phyloP scores from a whole-genome alignment of 768 basidiomycete genomes.

The Saitozyma podzolica region DNA sequence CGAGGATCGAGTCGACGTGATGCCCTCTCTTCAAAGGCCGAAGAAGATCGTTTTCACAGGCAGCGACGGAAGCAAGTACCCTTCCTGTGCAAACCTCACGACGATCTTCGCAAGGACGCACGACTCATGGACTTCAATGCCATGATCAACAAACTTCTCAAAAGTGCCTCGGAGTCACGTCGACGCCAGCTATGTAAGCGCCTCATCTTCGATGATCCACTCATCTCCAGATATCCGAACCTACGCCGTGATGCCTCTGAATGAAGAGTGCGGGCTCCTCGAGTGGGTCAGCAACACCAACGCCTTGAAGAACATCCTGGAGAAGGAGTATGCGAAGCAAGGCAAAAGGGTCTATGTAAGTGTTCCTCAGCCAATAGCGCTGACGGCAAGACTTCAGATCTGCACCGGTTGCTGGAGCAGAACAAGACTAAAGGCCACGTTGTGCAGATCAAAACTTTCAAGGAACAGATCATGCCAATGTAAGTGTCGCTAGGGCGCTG shows the following conservation, averaged over 20 bases:
- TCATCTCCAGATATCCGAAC: constrained; percentile 76
- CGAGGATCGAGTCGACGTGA: constrained; percentile 77
- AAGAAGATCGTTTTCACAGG: constrained; percentile 84
- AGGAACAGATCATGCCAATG: constrained; percentile 62
- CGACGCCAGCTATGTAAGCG: constrained; percentile 80
- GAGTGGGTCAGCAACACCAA: constrained; percentile 97
- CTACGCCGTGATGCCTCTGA: constrained; percentile 96
- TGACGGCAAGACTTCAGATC: constrained; percentile 44
- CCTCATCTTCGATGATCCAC: not conserved
- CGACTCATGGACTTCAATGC: constrained; percentile 97
- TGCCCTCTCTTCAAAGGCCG: constrained; percentile 87
- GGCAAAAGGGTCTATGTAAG: constrained; percentile 60
- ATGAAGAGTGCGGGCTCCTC: constrained; percentile 95
- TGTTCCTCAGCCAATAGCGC: not conserved
- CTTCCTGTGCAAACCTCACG: constrained; percentile 95
- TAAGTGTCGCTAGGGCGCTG: constrained; percentile 49
- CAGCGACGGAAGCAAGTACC: constrained; percentile 77
- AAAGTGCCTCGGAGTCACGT: constrained; percentile 89
- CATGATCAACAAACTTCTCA: constrained; percentile 94
- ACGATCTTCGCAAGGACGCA: constrained; percentile 95
- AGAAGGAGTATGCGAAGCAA: constrained; percentile 65
- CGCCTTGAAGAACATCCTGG: constrained; percentile 73
- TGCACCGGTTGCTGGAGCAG: constrained; percentile 45
- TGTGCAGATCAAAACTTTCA: constrained; percentile 47
- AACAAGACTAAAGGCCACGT: constrained; percentile 26